Evolutionary conservation across 805 yeast species (phyloP), one percentile per base, ranked within the genome.

Genomic region (Huiozyma naganishii): DNA sequence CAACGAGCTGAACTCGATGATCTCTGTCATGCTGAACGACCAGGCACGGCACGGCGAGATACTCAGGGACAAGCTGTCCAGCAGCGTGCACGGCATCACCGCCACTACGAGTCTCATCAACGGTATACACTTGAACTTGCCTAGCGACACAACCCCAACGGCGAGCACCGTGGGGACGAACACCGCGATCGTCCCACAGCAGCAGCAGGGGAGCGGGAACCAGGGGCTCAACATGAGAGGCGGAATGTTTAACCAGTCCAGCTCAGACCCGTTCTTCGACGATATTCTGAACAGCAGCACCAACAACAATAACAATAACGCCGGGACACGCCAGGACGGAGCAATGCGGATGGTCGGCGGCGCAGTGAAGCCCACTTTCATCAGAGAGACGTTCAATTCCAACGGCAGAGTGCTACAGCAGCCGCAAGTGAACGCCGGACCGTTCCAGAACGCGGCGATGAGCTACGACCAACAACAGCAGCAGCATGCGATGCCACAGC

Each of bases 21-120:
- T 61, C 12, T 50, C 53, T 8, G 52, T 57, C 4, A 11, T 59
- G 29, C 42, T 59, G 32, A 57, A 55, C 40, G 64, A 59, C 36
- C 63, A 59, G 40, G 52, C 45, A n/a, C 43, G 59, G 28, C 52
- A 57, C 44, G 48, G 59, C 4, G 65, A 57, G 28, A 47, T 53
- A 10, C 43, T 56, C 32, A 50, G 55, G 39, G 62, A 58, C 33
- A 59, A 57, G 46, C 36, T 58, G 28, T 41, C 49, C 1, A 46
- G 50, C 12, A 47, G 57, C 9, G 38, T 59, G 30, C 54, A 51
- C 37, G 57, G 58, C 5, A 48, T 59, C 6, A 46, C 56, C 2
- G 52, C 62, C 1, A 48, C 56, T 6, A 30, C 41, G 5, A 30
- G 27, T 10, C 6, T 40, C 6, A 32, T 40, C 12, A 40, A 9